Conservation (phyloP, 2,329 filamentous ascomycete species). For the Kalmusia sp. region DNA sequence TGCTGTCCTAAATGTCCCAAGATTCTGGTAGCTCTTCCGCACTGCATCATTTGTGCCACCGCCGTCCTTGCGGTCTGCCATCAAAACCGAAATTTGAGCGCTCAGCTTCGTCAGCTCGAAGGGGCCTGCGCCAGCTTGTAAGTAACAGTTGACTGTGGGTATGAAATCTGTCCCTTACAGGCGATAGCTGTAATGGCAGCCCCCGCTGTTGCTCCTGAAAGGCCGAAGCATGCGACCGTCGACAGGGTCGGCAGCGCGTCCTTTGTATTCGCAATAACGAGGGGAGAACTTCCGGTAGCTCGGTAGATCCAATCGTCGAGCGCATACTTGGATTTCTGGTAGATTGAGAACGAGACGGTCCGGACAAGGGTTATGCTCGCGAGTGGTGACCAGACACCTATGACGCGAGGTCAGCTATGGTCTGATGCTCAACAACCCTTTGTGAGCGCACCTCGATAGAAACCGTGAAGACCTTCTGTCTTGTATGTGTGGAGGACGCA, state of each 20-base stretch:
- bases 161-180: constrained; percentile 54
- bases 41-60: constrained; percentile 44
- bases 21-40: constrained; percentile 72
- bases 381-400: constrained; percentile 79
- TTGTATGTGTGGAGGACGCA: constrained; percentile 78
- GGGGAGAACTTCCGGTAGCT: constrained; percentile 71
- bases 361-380: constrained; percentile 78
- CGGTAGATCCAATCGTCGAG: constrained; percentile 74
- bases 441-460: constrained; percentile 59
- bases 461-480: constrained; percentile 57
- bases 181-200: constrained; percentile 81
- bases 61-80: constrained; percentile 67
- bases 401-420: constrained; percentile 17
- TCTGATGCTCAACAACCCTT: constrained; percentile 11
- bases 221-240: constrained; percentile 77
- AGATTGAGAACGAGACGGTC: constrained; percentile 80
- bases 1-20: constrained; percentile 78
- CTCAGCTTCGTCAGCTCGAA: constrained; percentile 91
- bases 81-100: constrained; percentile 81
- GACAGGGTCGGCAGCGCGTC: constrained; percentile 76
- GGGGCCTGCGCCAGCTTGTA: constrained; percentile 60
- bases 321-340: constrained; percentile 76
- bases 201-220: constrained; percentile 79
- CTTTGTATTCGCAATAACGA: constrained; percentile 73
- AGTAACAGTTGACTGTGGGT: not conserved